Evolutionary conservation across 2,329 filamentous ascomycete species (phyloP), one percentile per base, ranked within the genome.

Genomic region (Paecilomyces sp.): DNA sequence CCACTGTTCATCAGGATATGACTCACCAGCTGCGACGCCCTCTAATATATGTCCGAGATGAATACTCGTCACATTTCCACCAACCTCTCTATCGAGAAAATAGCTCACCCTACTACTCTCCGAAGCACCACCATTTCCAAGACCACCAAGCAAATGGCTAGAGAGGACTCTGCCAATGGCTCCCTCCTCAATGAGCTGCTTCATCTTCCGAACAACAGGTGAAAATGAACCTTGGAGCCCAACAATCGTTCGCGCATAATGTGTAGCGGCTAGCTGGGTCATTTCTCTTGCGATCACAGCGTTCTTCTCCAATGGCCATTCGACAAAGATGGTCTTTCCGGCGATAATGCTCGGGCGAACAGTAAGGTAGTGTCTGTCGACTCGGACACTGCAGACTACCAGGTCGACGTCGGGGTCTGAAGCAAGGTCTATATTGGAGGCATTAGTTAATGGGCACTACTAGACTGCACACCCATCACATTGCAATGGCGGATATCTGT

Each of bases 241-340:
- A 0, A 86, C 76, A 3, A 83, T 68, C 1, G 76, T 79, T 33
- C 70, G 70, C 3, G 68, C 67, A 1, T 76, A 69, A 5, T 72
- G 72, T 25, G 71, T 57, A 2, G 61, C 65, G 0, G 74, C 78
- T 1, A 75, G 60, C 0, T 66, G 66, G 0, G 71, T 72, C 58
- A 86, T 69, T 52, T 80, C 77, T 15, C 67, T 64, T 0, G 77
- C 81, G 1, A 77, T 70, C 1, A 65, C 59, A 0, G 71, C 67
- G 57, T 80, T 77, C 13, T 79, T 70, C 0, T 80, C 82, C 0
- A 87, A 72, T 5, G 83, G 85, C 82, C 84, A 87, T 70, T 87
- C 84, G 0, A 84, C 76, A 59, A 75, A 87, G 0, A 83, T 76
- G 0, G 72, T 65, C 67, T 86, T 85, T 0, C 83, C 84, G 0